Evolutionary conservation across 2,329 filamentous ascomycete genomes (phyloP).

Genomic region (Colletotrichum sp.): DNA sequence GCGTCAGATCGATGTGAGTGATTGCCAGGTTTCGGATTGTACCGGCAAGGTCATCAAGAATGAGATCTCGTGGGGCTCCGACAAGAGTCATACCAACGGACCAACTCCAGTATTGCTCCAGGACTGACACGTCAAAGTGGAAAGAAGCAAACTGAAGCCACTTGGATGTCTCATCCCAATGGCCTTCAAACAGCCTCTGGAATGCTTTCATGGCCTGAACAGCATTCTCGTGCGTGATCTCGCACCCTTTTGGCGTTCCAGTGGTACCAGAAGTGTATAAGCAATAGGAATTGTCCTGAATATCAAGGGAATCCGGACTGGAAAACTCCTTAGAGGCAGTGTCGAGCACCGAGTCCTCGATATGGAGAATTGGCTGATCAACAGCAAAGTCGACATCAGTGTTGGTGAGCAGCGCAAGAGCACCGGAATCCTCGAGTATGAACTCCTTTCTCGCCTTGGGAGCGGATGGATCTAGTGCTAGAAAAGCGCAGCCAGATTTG

Average conservation of each 20-base stretch:
- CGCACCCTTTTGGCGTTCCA: slow-evolving; percentile 84
- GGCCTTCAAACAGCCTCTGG: slow-evolving; percentile 73
- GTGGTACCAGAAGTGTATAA: slow-evolving; percentile 90
- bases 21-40: slow-evolving; percentile 75
- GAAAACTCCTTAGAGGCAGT: slow-evolving; percentile 24
- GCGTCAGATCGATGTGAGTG: slow-evolving; percentile 91
- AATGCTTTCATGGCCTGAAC: slow-evolving; percentile 92
- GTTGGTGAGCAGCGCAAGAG: slow-evolving; percentile 66
- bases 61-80: slow-evolving; percentile 79
- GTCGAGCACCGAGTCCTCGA: slow-evolving; percentile 34
- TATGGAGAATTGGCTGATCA: slow-evolving; percentile 33
- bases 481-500: slow-evolving; percentile 81
- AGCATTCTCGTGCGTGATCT: slow-evolving; percentile 86
- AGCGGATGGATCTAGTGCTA: slow-evolving; percentile 78
- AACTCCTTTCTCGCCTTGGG: slow-evolving; percentile 77
- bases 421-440: slow-evolving; percentile 75
- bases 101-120: slow-evolving; percentile 97
- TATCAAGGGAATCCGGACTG: slow-evolving; percentile 23
- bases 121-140: slow-evolving; percentile 91
- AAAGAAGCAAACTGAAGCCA: slow-evolving; percentile 95
- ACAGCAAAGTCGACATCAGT: slow-evolving; percentile 35
- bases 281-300: slow-evolving; percentile 73
- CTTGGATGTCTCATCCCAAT: slow-evolving; percentile 75
- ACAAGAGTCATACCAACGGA: slow-evolving; percentile 86
- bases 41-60: slow-evolving; percentile 80